Evolutionary conservation across 805 yeast species (phyloP), one percentile per base, ranked within the genome.

Genomic region (Saturnispora mendoncae): DNA sequence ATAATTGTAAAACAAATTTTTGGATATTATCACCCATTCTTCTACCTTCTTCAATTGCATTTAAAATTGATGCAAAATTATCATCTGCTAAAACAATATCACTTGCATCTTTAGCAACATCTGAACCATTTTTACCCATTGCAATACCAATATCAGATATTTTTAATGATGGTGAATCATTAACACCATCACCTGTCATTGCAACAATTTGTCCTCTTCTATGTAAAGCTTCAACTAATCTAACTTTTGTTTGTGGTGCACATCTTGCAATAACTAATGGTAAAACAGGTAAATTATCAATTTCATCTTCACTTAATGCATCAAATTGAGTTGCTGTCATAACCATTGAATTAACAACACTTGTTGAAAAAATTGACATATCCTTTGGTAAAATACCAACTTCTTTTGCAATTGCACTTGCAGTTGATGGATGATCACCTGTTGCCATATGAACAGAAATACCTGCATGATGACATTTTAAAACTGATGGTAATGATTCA

Each of bases 131-230:
- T 63, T 76, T 66, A 36, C 90, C 90, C 90, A 82, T 82, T 9
- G 90, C 86, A 58, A 82, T 80, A 49, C 90, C 90, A 43, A 82
- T 84, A 59, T 82, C 87, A 3, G 90, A 81, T 48, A 68, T 76
- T 57, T 81, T 81, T 60, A 82, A 65, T 27, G 83, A 74, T 20
- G 90, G 90, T 2, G 87, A 80, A 56, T 82, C 90, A 57, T 82
- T 82, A 34, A 82, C 88, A 48, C 90, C 90, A 57, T 82, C 90
- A 47, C 86, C 86, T 23, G 86, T 80, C 90, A 82, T 83, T 15
- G 90, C 90, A 61, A 80, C 70, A 60, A 77, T 70, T 55, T 77
- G 66, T 47, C 69, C 62, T 58, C 74, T 74, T 53, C 72, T 78
- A 65, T 71, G 87, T 51, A 66, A 71, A 1, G 90, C 88, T 41